A percentile compares a stretch with the other conserved stretches of the same genome.
Conservation (phyloP, 495 filamentous ascomycete genomes). For the Hypoxylon perforatum region DNA sequence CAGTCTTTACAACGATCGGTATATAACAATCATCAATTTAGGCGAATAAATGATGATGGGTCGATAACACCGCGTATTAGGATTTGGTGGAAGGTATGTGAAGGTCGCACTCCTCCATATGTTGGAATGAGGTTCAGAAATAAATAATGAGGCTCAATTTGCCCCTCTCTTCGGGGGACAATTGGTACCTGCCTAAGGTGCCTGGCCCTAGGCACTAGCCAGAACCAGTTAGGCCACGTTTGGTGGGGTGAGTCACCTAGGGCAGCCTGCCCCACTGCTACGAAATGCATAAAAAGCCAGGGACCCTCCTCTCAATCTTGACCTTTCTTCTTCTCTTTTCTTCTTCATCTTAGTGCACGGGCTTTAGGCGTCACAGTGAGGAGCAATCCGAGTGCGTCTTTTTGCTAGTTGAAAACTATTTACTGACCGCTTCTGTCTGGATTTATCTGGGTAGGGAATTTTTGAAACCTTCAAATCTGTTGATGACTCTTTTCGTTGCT, state of each 20-base stretch:
- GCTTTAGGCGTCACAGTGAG: conserved; percentile 45
- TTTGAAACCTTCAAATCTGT: conserved; percentile 36
- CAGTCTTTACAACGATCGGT: too few species aligned
- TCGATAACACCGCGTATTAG: too few species aligned
- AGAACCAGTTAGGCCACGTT: background rate
- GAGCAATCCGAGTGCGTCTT: conserved; percentile 44
- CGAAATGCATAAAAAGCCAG: conserved; percentile 16
- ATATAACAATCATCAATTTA: too few species aligned
- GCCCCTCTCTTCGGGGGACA: background rate
- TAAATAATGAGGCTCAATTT: background rate
- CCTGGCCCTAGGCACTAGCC: background rate
- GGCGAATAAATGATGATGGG: too few species aligned
- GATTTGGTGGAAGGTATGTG: too few species aligned
- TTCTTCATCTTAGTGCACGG: conserved; percentile 43
- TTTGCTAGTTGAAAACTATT: conserved; percentile 54
- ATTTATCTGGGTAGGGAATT: conserved; percentile 45
- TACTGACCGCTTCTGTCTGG: conserved; percentile 46
- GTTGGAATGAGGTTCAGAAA: background rate
- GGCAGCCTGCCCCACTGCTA: conserved; percentile 3
- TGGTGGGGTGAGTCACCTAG: background rate
- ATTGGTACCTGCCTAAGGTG: background rate
- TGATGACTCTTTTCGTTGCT: conserved; percentile 37
- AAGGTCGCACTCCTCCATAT: too few species aligned
- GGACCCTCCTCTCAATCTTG: conserved; percentile 4
- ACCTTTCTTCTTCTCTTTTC: conserved; percentile 20